Percentiles rank a stretch among this genome's conserved stretches.
These are phyloP conservation scores for Sugiyamaella grinbergsii DNA, from an alignment of 1,139 yeast species.

Conservation along the genomic window DNA sequence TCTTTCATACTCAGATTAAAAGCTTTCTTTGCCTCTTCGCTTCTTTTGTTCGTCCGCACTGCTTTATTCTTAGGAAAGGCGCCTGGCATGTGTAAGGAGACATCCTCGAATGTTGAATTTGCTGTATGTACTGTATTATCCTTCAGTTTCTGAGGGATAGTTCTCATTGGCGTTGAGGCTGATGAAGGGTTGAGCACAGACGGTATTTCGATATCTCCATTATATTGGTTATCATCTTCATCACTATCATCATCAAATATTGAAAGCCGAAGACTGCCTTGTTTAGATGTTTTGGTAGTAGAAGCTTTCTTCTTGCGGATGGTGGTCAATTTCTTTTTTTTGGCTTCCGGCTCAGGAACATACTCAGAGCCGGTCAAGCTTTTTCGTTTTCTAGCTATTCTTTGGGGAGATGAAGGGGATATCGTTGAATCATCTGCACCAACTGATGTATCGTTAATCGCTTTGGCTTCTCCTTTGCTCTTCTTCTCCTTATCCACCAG, in stretches of 20 bases:
- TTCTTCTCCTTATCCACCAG: neutral
- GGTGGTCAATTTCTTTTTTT: slow-evolving; percentile 6
- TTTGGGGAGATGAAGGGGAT: neutral
- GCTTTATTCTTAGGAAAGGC: slow-evolving; percentile 8
- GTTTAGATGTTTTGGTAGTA: neutral
- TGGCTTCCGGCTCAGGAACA: neutral
- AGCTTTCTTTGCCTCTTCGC: neutral
- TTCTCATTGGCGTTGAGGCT: slow-evolving; percentile 5
- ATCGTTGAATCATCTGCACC: neutral
- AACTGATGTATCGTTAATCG: neutral
- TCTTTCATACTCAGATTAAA: slow-evolving; percentile 13
- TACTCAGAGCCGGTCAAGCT: neutral
- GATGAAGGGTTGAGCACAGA: neutral
- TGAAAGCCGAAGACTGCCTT: slow-evolving; percentile 11
- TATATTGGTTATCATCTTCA: neutral
- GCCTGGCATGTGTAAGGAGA: slow-evolving; percentile 14
- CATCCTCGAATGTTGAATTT: slow-evolving; percentile 12
- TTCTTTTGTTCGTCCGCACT: neutral
- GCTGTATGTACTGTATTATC: neutral
- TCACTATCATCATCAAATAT: slow-evolving; percentile 20
- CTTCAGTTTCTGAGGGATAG: neutral
- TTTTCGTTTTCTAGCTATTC: neutral
- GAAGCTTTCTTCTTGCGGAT: neutral
- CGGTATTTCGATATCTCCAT: neutral
- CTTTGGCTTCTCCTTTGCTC: neutral